Conservation (phyloP, 495 filamentous ascomycete genomes). For the Antarctomyces pellizariae region DNA sequence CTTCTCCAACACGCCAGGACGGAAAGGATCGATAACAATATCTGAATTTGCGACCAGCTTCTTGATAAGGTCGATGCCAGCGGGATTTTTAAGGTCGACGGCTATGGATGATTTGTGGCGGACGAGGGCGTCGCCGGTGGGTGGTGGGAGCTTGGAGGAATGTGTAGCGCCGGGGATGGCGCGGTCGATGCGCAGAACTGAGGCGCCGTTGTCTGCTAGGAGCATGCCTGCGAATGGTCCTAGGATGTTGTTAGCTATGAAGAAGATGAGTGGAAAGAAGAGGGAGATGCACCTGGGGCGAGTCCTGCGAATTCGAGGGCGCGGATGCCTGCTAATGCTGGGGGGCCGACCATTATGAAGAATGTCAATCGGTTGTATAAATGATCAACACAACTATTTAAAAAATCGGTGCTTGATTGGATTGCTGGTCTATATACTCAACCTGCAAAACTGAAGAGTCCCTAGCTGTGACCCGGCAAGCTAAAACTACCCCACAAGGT, state of each 20-base stretch:
- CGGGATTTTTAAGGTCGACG: slow-evolving; percentile 46
- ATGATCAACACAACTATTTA: too few relatives aligned
- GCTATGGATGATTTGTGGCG: slow-evolving; percentile 58
- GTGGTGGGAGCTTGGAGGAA: slow-evolving; percentile 12
- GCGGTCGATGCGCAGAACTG: slow-evolving; percentile 73
- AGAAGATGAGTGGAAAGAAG: background rate
- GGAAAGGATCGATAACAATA: slow-evolving; percentile 79
- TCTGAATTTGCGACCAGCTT: slow-evolving; percentile 38
- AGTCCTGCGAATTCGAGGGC: slow-evolving; percentile 81
- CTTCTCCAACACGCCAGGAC: slow-evolving; percentile 71
- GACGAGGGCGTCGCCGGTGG: slow-evolving; percentile 44
- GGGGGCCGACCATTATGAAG: slow-evolving; percentile 25
- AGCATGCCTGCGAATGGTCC: slow-evolving; percentile 79
- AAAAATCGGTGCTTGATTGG: too few relatives aligned
- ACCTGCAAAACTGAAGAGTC: too few relatives aligned
- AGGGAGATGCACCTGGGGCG: slow-evolving; percentile 41
- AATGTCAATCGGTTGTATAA: too few relatives aligned
- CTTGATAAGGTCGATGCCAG: slow-evolving; percentile 38
- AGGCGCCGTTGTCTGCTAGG: slow-evolving; percentile 71
- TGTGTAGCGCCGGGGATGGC: slow-evolving; percentile 13
- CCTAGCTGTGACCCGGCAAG: too few relatives aligned
- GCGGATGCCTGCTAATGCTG: slow-evolving; percentile 50
- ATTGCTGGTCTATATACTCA: too few relatives aligned
- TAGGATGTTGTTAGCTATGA: slow-evolving; percentile 10
- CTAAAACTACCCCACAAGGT: too few relatives aligned